Conservation (phyloP, 805 yeast genomes). For the Yamadazyma sp. region DNA sequence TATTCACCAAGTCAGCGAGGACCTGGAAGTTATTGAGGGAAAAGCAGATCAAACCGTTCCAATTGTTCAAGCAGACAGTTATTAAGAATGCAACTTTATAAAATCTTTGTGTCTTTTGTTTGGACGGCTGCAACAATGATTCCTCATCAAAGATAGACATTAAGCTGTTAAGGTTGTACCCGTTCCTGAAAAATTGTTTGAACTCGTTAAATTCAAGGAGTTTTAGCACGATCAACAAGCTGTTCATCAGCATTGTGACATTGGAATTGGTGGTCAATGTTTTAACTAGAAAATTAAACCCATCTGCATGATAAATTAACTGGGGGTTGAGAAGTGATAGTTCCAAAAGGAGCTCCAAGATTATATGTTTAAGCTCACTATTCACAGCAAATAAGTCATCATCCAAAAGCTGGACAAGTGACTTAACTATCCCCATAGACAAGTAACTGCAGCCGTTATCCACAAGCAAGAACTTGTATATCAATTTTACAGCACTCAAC, state of each 20-base stretch:
- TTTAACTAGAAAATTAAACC: conserved; percentile 50
- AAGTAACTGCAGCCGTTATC: conserved; percentile 51
- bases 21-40: conserved; percentile 56
- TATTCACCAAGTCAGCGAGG: conserved; percentile 56
- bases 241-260: conserved; percentile 16
- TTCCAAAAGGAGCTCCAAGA: conserved; percentile 39
- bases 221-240: conserved; percentile 41
- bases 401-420: conserved; percentile 64
- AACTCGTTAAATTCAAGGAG: conserved; percentile 59
- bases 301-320: conserved; percentile 48
- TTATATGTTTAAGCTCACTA: conserved; percentile 34
- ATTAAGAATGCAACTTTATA: conserved; percentile 62
- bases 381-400: conserved; percentile 7
- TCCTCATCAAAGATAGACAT: conserved; percentile 69
- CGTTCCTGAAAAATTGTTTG: conserved; percentile 54
- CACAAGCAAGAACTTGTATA: conserved; percentile 60
- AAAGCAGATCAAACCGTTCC: conserved; percentile 74
- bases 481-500: conserved; percentile 71
- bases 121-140: conserved; percentile 23
- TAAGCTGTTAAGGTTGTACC: conserved; percentile 60
- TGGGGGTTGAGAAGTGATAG: conserved; percentile 39
- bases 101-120: conserved; percentile 52
- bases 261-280: conserved; percentile 40
- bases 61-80: conserved; percentile 60
- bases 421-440: conserved; percentile 63